Evolutionary conservation across 768 basidiomycete genomes (phyloP), one percentile per base, ranked within the genome.

Genomic region (Amanita exitialis): DNA sequence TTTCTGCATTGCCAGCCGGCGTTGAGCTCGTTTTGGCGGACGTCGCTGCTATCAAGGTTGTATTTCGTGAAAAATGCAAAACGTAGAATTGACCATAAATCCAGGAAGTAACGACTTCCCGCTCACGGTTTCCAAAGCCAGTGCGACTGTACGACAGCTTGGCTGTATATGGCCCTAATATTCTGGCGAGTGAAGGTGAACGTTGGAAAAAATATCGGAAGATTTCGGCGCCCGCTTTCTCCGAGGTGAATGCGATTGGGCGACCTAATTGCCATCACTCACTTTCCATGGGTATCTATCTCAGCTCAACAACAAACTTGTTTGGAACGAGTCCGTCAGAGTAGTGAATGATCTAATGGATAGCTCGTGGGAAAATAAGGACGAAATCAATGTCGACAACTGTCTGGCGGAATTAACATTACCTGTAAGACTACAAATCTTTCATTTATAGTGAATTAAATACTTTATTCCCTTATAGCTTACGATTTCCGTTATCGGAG

Each of bases 201-300:
- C 70, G 78, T 53, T 86, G 82, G 82, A 82, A 82, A 61, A 73
- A 74, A 27, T 81, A 80, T 54, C 65, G 82, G 42, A 80, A 78
- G 59, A 74, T 85, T 37, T 66, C 75, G 15, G 79, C 78, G 1
- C 80, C 82, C n/a, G 75, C 80, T 0, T 85, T 84, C 60, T 78
- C 78, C 5, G 80, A 82, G 61, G 80, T 80, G 49, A 39, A 64
- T 15, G 7, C 32, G 4, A 32, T 38, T 38, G 27, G 4, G 15
- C 20, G 10, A 23, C 7, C 13, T 12, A 30, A 8, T n/a, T 42
- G 4, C 36, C 20, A 13, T 10, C 16, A 2, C 13, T 43, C 42
- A 37, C n/a, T 49, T 47, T 13, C 4, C 13, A 39, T 12, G 15
- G 39, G 32, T 48, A n/a, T 34, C 5, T 36, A 12, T 21, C 18